A percentile compares a stretch with the other conserved stretches of the same genome.
Conservation (phyloP, 495 filamentous ascomycete species). For the Cairneyella variabilis region DNA sequence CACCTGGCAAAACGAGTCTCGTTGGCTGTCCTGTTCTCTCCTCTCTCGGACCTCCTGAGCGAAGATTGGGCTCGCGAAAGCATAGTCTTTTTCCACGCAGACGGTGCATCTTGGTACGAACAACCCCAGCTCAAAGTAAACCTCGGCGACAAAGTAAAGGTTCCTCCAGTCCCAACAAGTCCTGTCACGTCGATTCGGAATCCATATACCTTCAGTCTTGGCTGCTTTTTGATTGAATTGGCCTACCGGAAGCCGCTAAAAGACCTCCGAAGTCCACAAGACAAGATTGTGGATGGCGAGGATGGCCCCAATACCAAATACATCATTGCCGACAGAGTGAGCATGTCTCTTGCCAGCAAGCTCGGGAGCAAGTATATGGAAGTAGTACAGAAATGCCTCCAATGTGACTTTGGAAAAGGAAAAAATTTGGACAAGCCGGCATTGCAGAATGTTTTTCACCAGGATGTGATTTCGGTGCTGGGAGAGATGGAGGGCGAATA, state of each 20-base stretch:
- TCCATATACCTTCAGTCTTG: slow-evolving; percentile 3
- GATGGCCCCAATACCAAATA: background rate
- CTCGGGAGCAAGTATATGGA: background rate
- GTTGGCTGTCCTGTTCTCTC: background rate
- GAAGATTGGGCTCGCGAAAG: background rate
- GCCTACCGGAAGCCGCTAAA: background rate
- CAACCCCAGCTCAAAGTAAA: background rate
- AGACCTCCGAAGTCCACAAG: background rate
- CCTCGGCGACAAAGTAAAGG: background rate
- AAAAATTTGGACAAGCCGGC: background rate
- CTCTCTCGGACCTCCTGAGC: background rate
- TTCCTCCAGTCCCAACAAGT: background rate
- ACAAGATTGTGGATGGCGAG: background rate
- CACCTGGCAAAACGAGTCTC: background rate
- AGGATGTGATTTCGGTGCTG: background rate
- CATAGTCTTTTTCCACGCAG: background rate
- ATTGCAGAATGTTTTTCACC: background rate
- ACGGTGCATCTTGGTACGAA: background rate
- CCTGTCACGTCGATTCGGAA: background rate
- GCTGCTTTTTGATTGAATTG: background rate
- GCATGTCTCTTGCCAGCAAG: background rate
- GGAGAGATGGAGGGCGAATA: background rate
- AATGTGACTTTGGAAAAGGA: background rate
- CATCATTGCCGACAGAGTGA: background rate
- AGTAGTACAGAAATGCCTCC: background rate